Evolutionary conservation across 2,329 filamentous ascomycete species (phyloP).

Genomic region (Ilyonectria mors-panacis): DNA sequence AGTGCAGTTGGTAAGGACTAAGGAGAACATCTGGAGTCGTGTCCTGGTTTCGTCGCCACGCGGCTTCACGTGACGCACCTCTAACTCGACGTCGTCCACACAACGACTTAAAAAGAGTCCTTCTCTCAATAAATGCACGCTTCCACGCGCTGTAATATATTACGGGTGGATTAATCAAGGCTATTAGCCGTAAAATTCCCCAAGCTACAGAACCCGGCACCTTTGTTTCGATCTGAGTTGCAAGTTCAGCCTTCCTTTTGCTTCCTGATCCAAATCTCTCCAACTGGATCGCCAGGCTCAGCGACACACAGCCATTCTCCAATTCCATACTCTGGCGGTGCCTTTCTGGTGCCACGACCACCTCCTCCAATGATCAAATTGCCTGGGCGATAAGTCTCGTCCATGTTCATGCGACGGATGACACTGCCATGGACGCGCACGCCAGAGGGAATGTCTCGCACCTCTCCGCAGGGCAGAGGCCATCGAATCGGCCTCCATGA

Average conservation of each 20-base stretch:
- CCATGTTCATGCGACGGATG: constrained; percentile 77
- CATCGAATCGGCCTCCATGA: constrained; percentile 86
- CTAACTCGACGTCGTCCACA: background rate
- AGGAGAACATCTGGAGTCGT: constrained; percentile 14
- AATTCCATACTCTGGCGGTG: constrained; percentile 74
- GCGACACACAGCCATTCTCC: constrained; percentile 79
- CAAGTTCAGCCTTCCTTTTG: constrained; percentile 29
- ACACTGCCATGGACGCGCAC: constrained; percentile 82
- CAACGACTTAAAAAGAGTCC: background rate
- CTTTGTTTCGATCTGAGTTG: background rate
- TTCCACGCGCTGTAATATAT: background rate
- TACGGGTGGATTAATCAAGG: no score
- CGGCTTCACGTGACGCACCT: constrained; percentile 28
- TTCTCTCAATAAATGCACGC: background rate
- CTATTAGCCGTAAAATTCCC: background rate
- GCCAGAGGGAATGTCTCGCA: constrained; percentile 80
- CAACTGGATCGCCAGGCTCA: constrained; percentile 77
- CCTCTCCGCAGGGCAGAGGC: constrained; percentile 84
- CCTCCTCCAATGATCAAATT: constrained; percentile 87
- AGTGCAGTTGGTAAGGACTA: constrained; percentile 1
- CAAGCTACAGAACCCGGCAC: background rate
- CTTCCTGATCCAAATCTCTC: constrained; percentile 74
- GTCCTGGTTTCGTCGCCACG: constrained; percentile 25
- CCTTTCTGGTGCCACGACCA: constrained; percentile 75
- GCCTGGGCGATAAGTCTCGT: constrained; percentile 78